Conservation (phyloP, 345 rosid species). For the Sonneratia caseolaris region DNA sequence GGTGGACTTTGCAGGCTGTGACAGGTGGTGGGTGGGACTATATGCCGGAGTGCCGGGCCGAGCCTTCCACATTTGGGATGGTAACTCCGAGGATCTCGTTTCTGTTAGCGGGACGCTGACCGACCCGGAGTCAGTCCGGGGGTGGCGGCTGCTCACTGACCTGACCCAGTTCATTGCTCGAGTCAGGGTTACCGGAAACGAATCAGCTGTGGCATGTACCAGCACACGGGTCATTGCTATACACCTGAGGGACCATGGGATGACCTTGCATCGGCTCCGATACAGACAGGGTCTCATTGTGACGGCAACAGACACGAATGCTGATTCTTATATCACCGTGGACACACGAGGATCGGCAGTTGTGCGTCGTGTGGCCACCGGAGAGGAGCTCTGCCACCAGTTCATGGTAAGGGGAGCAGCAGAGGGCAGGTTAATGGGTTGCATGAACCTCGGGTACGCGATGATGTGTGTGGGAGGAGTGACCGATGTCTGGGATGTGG, state of each 20-base stretch:
- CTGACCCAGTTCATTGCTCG: slow-evolving; percentile 57
- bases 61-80: slow-evolving; percentile 73
- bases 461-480: slow-evolving; percentile 63
- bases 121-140: slow-evolving; percentile 56
- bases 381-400: slow-evolving; percentile 40
- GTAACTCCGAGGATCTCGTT: slow-evolving; percentile 30
- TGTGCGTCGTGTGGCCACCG: slow-evolving; percentile 41
- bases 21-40: slow-evolving; percentile 86
- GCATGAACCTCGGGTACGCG: slow-evolving; percentile 57
- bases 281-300: slow-evolving; percentile 33
- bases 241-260: slow-evolving; percentile 49
- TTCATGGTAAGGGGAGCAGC: slow-evolving; percentile 24
- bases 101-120: slow-evolving; percentile 55
- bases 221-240: slow-evolving; percentile 33
- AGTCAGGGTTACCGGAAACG: slow-evolving; percentile 40
- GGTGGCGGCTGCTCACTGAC: slow-evolving; percentile 70
- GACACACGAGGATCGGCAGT: slow-evolving; percentile 43
- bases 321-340: slow-evolving; percentile 41
- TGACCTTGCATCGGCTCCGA: slow-evolving; percentile 24
- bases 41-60: slow-evolving; percentile 71
- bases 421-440: slow-evolving; percentile 38
- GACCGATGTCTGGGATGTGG: slow-evolving; percentile 52
- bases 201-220: slow-evolving; percentile 68
- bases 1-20: slow-evolving; percentile 70
- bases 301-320: slow-evolving; percentile 35